Percentiles rank a stretch among this genome's conserved stretches.
phyloP scores from a whole-genome alignment of 345 rosid species.

The Carallia brachiata region DNA sequence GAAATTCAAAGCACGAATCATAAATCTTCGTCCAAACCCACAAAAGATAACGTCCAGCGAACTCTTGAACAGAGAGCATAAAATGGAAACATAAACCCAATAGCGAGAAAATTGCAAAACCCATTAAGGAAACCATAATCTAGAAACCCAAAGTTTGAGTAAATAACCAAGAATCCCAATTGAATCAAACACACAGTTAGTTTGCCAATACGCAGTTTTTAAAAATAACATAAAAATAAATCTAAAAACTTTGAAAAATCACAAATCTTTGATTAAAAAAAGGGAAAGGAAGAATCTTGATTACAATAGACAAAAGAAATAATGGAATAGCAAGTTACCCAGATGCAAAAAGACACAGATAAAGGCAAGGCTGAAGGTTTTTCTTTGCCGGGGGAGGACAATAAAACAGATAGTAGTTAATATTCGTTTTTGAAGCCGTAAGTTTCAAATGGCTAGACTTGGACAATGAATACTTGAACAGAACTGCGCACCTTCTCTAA shows the following conservation, averaged over 20 bases:
- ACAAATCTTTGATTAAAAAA: background rate
- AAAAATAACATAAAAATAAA: background rate
- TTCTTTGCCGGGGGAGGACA: background rate
- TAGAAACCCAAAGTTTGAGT: background rate
- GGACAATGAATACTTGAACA: too few relatives aligned
- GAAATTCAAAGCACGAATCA: background rate
- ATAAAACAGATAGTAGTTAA: background rate
- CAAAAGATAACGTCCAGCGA: too few relatives aligned
- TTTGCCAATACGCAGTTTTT: background rate
- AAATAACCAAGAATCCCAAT: background rate
- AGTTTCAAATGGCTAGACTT: too few relatives aligned
- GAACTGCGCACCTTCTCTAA: too few relatives aligned
- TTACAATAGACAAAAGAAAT: background rate
- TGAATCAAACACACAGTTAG: background rate
- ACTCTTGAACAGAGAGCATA: background rate
- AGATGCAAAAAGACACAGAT: background rate
- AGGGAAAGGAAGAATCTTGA: background rate
- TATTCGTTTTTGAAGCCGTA: background rate
- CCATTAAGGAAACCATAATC: background rate
- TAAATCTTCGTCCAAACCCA: too few relatives aligned
- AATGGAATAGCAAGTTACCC: background rate
- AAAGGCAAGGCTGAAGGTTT: background rate
- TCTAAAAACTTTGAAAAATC: background rate
- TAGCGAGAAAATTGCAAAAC: conserved; percentile 1
- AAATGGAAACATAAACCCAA: background rate